Percentiles rank a stretch among this genome's conserved stretches.
Conservation (phyloP, 148 eudicot species). For the Pharnaceum exiguum region DNA sequence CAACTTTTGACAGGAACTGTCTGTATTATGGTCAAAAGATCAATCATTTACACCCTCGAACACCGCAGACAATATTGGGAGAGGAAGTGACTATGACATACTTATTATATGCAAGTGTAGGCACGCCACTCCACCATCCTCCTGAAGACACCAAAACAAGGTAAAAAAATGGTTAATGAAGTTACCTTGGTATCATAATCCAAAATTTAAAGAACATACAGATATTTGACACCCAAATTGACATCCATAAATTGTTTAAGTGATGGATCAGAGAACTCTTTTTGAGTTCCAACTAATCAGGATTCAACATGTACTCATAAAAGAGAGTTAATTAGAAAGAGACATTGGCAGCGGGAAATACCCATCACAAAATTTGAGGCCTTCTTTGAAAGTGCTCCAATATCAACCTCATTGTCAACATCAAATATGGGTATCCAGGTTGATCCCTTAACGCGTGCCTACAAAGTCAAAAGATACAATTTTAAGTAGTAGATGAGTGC, state of each 20-base stretch:
- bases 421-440: constrained; percentile 89
- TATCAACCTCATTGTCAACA: constrained; percentile 49
- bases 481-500: not conserved
- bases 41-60: constrained; percentile 2
- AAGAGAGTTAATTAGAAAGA: not conserved
- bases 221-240: too few species aligned
- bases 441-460: constrained; percentile 98
- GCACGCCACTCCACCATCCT: constrained; percentile 99
- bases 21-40: constrained; percentile 28
- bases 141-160: constrained; percentile 39
- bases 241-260: too few species aligned
- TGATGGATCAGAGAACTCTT: too few species aligned
- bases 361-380: constrained; percentile 82
- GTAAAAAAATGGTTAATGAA: not conserved
- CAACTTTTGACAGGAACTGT: constrained; percentile 51
- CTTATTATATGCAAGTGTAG: constrained; percentile 71
- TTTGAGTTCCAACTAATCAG: not conserved
- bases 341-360: constrained; percentile 20
- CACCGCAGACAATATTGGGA: not conserved
- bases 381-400: constrained; percentile 62
- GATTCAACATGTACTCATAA: not conserved
- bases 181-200: too few species aligned
- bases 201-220: too few species aligned
- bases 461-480: constrained; percentile 18
- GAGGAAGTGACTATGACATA: constrained; percentile 14